Evolutionary conservation across 73 alveolate genomes (phyloP), one percentile per base, ranked within the genome.

Genomic region (Paramecium biaurelia): DNA sequence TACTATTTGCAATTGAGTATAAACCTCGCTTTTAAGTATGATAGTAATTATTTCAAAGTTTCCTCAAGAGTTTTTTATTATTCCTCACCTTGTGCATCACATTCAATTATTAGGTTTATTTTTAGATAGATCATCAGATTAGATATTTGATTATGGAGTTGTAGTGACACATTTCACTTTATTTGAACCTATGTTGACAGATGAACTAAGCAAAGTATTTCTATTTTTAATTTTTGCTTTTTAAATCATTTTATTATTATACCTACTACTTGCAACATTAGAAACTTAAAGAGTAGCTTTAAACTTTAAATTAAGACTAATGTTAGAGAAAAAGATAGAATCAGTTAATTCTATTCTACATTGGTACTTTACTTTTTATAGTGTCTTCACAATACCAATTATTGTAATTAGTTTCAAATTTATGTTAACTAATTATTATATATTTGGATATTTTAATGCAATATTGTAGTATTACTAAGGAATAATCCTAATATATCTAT

Each of bases 41-140:
- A 15, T 15, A 74, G 14, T 30, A 14, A 74, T 35, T 74, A 74
- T 38, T 35, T 5, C 18, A 28, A 74, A 74, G 87, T 74, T 74
- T 21, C 87, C 87, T 21, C 26, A 74, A 74, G 34, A 74, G 34
- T 74, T 74, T 30, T 74, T 74, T 43, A 74, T 74, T 20, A 74
- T 74, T n/a, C 87, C 87, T n/a, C 87, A 74, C 35, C 47, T 74
- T 35, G 3, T 74, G 7, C 87, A 74, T 35, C 87, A 74, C 20
- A 18, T 38, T 38, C 34, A 74, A 35, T 9, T 74, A 32, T 21
- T 38, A 32, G 57, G 38, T 14, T 38, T 74, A 38, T 32, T 74
- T 21, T 74, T 74, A 34, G 59, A 32, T 4, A 74, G 47, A 21
- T 35, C 59, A 8, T 21, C 41, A 15, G 58, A 74, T 74, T 32